Evolutionary conservation across 116 monocot genomes (phyloP).

Genomic region (Phalaenopsis hybrid): DNA sequence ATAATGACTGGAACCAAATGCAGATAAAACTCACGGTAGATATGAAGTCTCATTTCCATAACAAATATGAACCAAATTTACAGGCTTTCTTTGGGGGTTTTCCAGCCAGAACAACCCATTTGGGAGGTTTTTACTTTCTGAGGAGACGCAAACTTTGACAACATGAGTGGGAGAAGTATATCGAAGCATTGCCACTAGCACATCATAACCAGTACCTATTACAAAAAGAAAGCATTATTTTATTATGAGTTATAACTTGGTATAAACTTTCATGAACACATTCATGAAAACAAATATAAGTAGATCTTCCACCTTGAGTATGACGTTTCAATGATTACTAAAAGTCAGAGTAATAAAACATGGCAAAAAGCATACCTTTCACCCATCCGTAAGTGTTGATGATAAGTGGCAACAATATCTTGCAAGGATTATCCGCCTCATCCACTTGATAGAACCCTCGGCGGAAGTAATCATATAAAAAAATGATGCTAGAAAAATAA

Average conservation of each 20-base stretch:
- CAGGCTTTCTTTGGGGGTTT: not conserved
- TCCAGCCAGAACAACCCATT: slow-evolving; percentile 42
- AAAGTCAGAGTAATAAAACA: not conserved
- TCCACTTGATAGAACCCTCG: slow-evolving; percentile 18
- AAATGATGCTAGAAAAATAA: slow-evolving; percentile 22
- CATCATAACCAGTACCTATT: slow-evolving; percentile 31
- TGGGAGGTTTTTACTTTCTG: slow-evolving; percentile 39
- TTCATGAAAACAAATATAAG: not conserved
- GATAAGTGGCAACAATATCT: slow-evolving; percentile 32
- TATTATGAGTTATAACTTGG: not conserved
- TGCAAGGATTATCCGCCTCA: slow-evolving; percentile 9
- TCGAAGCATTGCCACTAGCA: slow-evolving; percentile 35
- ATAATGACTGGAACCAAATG: not conserved
- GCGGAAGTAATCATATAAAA: slow-evolving; percentile 34
- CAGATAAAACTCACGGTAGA: slow-evolving; percentile 23
- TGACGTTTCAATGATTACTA: not conserved
- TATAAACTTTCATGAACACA: not conserved
- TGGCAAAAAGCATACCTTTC: slow-evolving; percentile 32
- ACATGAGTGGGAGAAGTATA: slow-evolving; percentile 39
- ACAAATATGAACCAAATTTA: slow-evolving; percentile 35
- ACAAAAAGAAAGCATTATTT: slow-evolving; percentile 3
- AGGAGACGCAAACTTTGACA: slow-evolving; percentile 19
- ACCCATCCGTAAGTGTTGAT: slow-evolving; percentile 53
- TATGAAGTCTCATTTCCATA: slow-evolving; percentile 11
- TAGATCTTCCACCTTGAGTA: not conserved